Conservation (phyloP, 2,329 filamentous ascomycete species). For the Colletotrichum sp. region DNA sequence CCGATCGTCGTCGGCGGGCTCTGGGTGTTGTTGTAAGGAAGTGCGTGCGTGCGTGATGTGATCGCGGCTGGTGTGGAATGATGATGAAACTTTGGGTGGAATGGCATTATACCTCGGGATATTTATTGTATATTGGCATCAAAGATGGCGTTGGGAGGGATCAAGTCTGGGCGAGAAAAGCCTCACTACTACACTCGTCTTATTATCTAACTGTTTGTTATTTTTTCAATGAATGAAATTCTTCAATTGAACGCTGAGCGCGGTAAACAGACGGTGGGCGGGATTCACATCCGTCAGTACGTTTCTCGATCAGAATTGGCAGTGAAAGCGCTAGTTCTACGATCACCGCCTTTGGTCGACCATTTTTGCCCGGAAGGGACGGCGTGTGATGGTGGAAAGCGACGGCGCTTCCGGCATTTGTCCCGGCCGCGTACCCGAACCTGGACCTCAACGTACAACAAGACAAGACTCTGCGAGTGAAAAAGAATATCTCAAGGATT, state of each 20-base stretch:
- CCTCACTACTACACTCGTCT: neutral
- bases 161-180: neutral
- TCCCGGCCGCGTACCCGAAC: neutral
- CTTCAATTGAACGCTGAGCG: neutral
- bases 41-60: neutral
- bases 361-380: fast-evolving
- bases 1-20: slow-evolving; percentile 43
- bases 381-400: neutral
- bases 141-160: slow-evolving; percentile 15
- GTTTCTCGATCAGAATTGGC: too few species aligned
- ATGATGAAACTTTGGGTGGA: neutral
- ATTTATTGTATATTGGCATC: slow-evolving; percentile 19
- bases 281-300: too few species aligned
- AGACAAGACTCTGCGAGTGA: neutral
- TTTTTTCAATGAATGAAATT: neutral
- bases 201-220: neutral
- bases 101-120: slow-evolving; percentile 1
- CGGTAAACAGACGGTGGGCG: too few species aligned
- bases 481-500: neutral
- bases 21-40: slow-evolving; percentile 40
- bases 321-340: too few species aligned
- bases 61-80: neutral
- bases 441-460: neutral
- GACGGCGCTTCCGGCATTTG: neutral
- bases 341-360: neutral